phyloP scores from a whole-genome alignment of 768 basidiomycete genomes.

The Termitomyces sp. region DNA sequence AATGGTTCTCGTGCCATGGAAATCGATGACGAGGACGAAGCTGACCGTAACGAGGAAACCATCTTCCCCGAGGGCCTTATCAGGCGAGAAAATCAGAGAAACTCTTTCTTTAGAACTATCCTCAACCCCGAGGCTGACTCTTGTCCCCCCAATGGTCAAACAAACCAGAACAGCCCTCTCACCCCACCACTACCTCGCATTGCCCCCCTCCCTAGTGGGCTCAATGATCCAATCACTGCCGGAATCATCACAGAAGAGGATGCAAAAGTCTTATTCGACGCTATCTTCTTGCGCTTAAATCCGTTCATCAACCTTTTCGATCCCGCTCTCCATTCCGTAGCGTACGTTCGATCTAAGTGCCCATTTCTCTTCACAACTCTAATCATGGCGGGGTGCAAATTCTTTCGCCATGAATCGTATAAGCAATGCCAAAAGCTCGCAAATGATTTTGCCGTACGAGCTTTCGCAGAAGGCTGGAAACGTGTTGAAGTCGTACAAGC shows the following conservation, averaged over 20 bases:
- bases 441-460: conserved; percentile 66
- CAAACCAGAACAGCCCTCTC: conserved; percentile 31
- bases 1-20: conserved; percentile 35
- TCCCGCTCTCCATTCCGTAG: conserved; percentile 74
- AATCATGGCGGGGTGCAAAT: conserved; percentile 81
- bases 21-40: conserved; percentile 59
- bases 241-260: conserved; percentile 67
- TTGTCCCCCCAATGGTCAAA: conserved; percentile 25
- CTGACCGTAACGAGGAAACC: conserved; percentile 53
- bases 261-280: conserved; percentile 68
- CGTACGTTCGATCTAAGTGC: conserved; percentile 74
- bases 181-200: conserved; percentile 32
- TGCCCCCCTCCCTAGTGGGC: conserved; percentile 30
- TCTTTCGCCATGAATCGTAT: conserved; percentile 67
- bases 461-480: conserved; percentile 75
- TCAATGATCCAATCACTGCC: conserved; percentile 65
- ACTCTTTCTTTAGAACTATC: conserved; percentile 80
- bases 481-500: conserved; percentile 86
- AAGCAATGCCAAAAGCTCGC: conserved; percentile 66
- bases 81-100: conserved; percentile 59
- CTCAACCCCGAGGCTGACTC: conserved; percentile 61
- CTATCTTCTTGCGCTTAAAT: conserved; percentile 78
- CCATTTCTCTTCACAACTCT: conserved; percentile 83
- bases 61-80: conserved; percentile 76
- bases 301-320: conserved; percentile 89